These are phyloP conservation scores for Aspergillus texensis DNA, from an alignment of 2,329 filamentous ascomycete genomes.

Conservation along the genomic window DNA sequence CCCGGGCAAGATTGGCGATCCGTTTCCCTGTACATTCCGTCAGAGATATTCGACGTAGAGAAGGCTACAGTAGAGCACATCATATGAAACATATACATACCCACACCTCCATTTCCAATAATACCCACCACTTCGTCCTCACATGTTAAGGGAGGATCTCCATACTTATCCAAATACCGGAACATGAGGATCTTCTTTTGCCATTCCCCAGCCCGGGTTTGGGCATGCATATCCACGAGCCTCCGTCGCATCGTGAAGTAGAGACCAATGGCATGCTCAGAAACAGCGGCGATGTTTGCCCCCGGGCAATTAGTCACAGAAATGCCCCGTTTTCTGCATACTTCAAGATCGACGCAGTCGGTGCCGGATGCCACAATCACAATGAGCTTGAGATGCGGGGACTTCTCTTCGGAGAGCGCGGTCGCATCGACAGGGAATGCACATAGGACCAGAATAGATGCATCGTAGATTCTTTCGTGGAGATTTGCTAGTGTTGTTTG, in stretches of 20 bases:
- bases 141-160: conserved; percentile 47
- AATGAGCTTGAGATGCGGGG: conserved; percentile 50
- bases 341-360: conserved; percentile 50
- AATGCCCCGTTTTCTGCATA: conserved; percentile 47
- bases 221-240: conserved; percentile 41
- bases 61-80: neutral
- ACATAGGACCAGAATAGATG: conserved; percentile 51
- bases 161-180: conserved; percentile 28
- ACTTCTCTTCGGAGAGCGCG: conserved; percentile 44
- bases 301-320: conserved; percentile 50
- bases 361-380: conserved; percentile 52
- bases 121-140: conserved; percentile 54
- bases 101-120: conserved; percentile 54
- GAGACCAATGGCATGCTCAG: conserved; percentile 54
- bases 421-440: conserved; percentile 33
- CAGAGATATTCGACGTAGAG: neutral
- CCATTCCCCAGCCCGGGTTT: conserved; percentile 46
- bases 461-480: conserved; percentile 46
- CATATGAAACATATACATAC: conserved; percentile 23
- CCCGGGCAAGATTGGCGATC: conserved; percentile 48
- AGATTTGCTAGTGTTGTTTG: conserved; percentile 40
- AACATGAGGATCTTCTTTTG: conserved; percentile 39
- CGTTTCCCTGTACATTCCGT: conserved; percentile 34
- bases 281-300: conserved; percentile 52
- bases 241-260: conserved; percentile 52